Evolutionary conservation across 177 flowering plant species (phyloP), one percentile per base, ranked within the genome.

Genomic region (Tripterygium wilfordii): DNA sequence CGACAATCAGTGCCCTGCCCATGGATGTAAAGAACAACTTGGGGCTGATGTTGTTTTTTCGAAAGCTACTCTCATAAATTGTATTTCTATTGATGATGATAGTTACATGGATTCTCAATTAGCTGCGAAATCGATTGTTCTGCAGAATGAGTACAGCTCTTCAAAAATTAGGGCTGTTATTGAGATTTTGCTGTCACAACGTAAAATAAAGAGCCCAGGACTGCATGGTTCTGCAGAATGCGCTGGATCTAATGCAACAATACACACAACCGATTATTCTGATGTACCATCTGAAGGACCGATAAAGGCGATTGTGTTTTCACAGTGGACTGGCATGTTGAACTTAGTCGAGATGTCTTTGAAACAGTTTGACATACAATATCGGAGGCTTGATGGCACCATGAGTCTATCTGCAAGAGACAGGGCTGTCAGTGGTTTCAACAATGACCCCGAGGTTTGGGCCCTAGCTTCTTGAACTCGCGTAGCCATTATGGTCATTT

Each of bases 251-350:
- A n/a, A n/a, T n/a, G n/a, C n/a, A n/a, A n/a, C n/a, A n/a, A n/a
- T n/a, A n/a, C n/a, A n/a, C 29, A 45, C 49, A 13, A 43, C 29
- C 1, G 32, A 20, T 4, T 21, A 55, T 51, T 42, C 71, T 8
- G 38, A 58, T n/a, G 27, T 64, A 23, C 44, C 45, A 35, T 44
- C 45, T 33, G 69, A 58, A 56, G 64, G 60, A 47, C 76, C 90
- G 12, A 53, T 57, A 35, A 92, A 92, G 57, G 78, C 94, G 28
- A 89, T 92, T 54, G 67, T 92, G 56, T 92, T 92, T 66, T 92
- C 99, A 19, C 99, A 92, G 68, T 92, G 99, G 97, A 92, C 97
- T 43, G 23, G 88, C 45, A 92, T 92, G 99, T 64, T 92, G 60
- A 80, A 92, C 64, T 71, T 92, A 17, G 69, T 92, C 31, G 95